These are phyloP conservation scores for Lupinus albus DNA, from an alignment of 306 rosid genomes.

Conservation along the genomic window DNA sequence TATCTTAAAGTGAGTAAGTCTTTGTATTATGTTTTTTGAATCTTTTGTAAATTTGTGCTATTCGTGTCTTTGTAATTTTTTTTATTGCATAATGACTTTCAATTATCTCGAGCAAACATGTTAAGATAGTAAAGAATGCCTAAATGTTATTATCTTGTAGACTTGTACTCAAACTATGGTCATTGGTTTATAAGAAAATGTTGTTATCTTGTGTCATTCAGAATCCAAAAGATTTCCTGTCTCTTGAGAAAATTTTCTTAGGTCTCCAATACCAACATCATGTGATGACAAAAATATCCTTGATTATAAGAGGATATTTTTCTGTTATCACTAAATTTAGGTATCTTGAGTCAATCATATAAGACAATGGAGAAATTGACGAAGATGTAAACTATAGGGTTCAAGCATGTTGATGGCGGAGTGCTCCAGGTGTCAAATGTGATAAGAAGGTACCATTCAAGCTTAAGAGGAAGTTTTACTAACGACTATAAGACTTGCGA, in stretches of 20 bases:
- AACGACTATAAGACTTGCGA: no score
- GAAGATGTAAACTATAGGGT: no score
- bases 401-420: no score
- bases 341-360: no score
- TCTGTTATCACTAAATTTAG: no score
- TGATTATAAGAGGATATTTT: no score
- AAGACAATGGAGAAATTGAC: no score
- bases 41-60: slow-evolving; percentile 19
- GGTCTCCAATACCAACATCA: slow-evolving; percentile 26
- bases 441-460: no score
- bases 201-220: slow-evolving; percentile 15
- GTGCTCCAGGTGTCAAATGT: no score
- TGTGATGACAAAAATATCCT: background rate
- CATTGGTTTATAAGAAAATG: background rate
- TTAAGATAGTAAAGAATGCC: slow-evolving; percentile 20
- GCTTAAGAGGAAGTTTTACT: no score
- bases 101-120: slow-evolving; percentile 27
- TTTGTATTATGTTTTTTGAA: slow-evolving; percentile 22
- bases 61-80: slow-evolving; percentile 5
- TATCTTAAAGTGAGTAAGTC: slow-evolving; percentile 61
- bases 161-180: slow-evolving; percentile 15
- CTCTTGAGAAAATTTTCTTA: slow-evolving; percentile 13
- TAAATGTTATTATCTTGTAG: slow-evolving; percentile 28
- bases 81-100: slow-evolving; percentile 12
- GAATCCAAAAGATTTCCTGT: slow-evolving; percentile 7